Percentiles rank a stretch among this genome's conserved stretches.
Conservation (phyloP, 2,329 filamentous ascomycete genomes). For the Hypoxylon sp. region DNA sequence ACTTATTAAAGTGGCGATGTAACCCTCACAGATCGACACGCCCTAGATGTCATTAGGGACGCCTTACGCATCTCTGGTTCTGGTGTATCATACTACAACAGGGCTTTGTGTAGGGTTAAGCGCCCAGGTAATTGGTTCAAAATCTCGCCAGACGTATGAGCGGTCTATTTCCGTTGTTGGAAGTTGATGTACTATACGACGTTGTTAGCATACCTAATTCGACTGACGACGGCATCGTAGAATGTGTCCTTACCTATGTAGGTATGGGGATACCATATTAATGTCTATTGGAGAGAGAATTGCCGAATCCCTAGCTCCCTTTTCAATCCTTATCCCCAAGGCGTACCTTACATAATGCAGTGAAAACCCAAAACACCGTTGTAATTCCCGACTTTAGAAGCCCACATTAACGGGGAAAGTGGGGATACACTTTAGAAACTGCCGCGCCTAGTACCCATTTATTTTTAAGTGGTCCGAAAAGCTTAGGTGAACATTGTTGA, state of each 20-base stretch:
- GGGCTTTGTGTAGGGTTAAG: not conserved
- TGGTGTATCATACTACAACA: conserved; percentile 1
- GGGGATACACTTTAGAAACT: not conserved
- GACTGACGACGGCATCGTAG: conserved; percentile 6
- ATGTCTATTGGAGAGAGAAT: not conserved
- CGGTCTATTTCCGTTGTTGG: conserved; percentile 10
- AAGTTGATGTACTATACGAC: not conserved
- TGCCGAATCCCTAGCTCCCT: not conserved
- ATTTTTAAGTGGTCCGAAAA: not conserved
- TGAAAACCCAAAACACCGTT: not conserved
- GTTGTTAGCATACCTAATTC: not conserved
- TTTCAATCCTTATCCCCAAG: conserved; percentile 9
- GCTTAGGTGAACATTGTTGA: not conserved
- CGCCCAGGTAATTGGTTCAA: not conserved
- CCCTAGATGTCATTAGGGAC: conserved; percentile 3
- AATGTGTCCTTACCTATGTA: conserved; percentile 9
- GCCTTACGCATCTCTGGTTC: not conserved
- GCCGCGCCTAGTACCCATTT: not conserved
- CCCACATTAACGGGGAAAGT: conserved; percentile 10
- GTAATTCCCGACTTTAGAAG: conserved; percentile 8
- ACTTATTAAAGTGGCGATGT: conserved; percentile 19
- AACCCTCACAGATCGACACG: conserved; percentile 7
- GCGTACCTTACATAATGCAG: not conserved
- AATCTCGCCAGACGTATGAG: not conserved
- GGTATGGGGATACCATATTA: not conserved